A percentile compares a stretch with the other conserved stretches of the same genome.
These are phyloP conservation scores for Macrophomina phaseolina DNA, from an alignment of 2,329 filamentous ascomycete genomes.

Conservation along the genomic window DNA sequence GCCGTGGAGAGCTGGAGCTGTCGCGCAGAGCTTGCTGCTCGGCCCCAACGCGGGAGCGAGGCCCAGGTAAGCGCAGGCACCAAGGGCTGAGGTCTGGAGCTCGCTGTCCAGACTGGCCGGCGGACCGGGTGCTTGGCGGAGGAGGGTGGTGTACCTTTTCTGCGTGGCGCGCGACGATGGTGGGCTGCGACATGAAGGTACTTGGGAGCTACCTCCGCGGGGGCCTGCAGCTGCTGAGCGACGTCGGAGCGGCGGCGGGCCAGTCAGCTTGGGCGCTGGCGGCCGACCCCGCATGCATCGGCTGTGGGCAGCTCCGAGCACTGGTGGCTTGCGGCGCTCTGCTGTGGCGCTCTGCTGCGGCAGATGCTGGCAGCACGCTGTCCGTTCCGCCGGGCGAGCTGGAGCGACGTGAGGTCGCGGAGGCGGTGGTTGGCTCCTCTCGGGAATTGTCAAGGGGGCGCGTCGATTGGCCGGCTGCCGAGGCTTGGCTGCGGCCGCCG, in stretches of 20 bases:
- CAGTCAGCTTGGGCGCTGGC: not conserved
- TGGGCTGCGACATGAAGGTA: constrained; percentile 6
- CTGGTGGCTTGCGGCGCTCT: not conserved
- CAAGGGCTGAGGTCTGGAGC: constrained; percentile 6
- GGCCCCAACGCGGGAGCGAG: constrained; percentile 8
- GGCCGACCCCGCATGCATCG: constrained; percentile 8
- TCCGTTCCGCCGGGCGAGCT: not conserved
- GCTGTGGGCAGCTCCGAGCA: constrained; percentile 5
- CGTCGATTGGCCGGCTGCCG: constrained; percentile 3
- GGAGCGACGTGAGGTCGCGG: not conserved
- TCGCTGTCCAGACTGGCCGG: constrained; percentile 5
- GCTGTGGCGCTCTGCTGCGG: constrained; percentile 8
- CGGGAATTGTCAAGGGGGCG: not conserved
- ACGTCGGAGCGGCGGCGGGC: constrained; percentile 10
- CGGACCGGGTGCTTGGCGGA: constrained; percentile 1
- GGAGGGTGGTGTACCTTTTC: not conserved
- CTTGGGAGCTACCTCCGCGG: constrained; percentile 7
- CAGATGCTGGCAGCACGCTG: not conserved
- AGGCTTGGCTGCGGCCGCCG: not conserved
- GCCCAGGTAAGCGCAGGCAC: constrained; percentile 12
- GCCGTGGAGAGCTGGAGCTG: not conserved
- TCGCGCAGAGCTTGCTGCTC: not conserved
- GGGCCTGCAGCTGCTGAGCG: not conserved
- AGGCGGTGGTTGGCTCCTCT: not conserved
- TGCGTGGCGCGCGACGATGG: not conserved